phyloP scores from a whole-genome alignment of 768 basidiomycete genomes.

The Multifurca ochricompacta region DNA sequence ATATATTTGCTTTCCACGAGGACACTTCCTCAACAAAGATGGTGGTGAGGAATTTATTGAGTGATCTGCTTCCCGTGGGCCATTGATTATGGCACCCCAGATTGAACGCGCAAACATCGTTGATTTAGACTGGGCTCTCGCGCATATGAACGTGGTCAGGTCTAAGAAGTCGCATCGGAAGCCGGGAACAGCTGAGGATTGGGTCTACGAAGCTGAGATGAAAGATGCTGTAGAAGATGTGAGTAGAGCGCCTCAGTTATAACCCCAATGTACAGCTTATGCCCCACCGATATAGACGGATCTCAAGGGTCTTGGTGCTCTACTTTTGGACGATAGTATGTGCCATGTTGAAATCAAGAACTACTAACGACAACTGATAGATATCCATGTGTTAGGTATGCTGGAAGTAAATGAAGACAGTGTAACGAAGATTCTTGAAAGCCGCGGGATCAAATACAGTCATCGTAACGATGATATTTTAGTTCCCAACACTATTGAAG shows the following conservation, averaged over 20 bases:
- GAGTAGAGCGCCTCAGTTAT: not conserved
- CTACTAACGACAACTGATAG: constrained; percentile 25
- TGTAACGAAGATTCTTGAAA: constrained; percentile 47
- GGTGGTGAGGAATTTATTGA: constrained; percentile 39
- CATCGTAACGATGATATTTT: constrained; percentile 71
- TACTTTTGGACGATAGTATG: constrained; percentile 34
- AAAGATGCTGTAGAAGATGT: constrained; percentile 34
- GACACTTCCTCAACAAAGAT: constrained; percentile 62
- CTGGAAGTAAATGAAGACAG: constrained; percentile 38
- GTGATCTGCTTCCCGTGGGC: not conserved
- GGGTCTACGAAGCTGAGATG: constrained; percentile 39
- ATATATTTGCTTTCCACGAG: constrained; percentile 77
- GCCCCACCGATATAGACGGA: constrained; percentile 28
- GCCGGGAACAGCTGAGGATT: constrained; percentile 26
- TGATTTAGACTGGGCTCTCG: constrained; percentile 76
- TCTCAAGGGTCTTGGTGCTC: constrained; percentile 48
- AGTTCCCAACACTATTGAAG: constrained; percentile 59
- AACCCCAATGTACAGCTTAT: not conserved
- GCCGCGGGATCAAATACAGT: constrained; percentile 60
- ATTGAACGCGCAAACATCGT: constrained; percentile 70
- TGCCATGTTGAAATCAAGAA: not conserved
- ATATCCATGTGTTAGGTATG: constrained; percentile 21
- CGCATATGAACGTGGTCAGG: constrained; percentile 45
- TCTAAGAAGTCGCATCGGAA: constrained; percentile 28
- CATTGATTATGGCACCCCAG: constrained; percentile 31